Conservation (phyloP, 495 filamentous ascomycete genomes). For the Tuber magnatum region DNA sequence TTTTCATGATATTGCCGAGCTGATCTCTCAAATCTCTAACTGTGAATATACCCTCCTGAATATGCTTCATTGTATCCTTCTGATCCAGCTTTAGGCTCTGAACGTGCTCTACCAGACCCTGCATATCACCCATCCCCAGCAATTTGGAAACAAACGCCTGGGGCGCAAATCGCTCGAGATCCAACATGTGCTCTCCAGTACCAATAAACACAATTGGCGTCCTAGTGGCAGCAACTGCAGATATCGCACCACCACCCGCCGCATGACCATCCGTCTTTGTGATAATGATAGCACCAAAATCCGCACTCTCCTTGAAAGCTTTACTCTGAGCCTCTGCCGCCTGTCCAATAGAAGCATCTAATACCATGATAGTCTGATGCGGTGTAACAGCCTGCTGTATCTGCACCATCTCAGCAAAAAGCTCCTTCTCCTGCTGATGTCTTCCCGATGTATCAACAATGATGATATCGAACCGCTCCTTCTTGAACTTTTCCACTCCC, state of each 20-base stretch:
- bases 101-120: constrained; percentile 90
- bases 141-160: constrained; percentile 86
- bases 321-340: constrained; percentile 88
- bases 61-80: constrained; percentile 98
- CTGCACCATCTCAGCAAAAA: constrained; percentile 97
- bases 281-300: constrained; percentile 98
- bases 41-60: constrained; percentile 92
- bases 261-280: constrained; percentile 98
- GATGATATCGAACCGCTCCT: constrained; percentile 96
- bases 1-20: constrained; percentile 97
- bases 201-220: constrained; percentile 97
- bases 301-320: constrained; percentile 94
- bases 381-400: constrained; percentile 87
- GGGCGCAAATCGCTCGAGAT: constrained; percentile 86
- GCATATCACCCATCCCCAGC: constrained; percentile 95
- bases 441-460: constrained; percentile 95
- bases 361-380: constrained; percentile 96
- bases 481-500: constrained; percentile 98
- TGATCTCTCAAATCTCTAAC: constrained; percentile 92
- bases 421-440: constrained; percentile 85
- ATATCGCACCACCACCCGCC: constrained; percentile 91
- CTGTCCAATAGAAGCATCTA: constrained; percentile 94
- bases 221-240: constrained; percentile 92
- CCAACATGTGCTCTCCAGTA: constrained; percentile 93
- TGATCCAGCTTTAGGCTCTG: constrained; percentile 95